Conservation (phyloP, 139 green algal genomes). For the Ettlia oleoabundans region DNA sequence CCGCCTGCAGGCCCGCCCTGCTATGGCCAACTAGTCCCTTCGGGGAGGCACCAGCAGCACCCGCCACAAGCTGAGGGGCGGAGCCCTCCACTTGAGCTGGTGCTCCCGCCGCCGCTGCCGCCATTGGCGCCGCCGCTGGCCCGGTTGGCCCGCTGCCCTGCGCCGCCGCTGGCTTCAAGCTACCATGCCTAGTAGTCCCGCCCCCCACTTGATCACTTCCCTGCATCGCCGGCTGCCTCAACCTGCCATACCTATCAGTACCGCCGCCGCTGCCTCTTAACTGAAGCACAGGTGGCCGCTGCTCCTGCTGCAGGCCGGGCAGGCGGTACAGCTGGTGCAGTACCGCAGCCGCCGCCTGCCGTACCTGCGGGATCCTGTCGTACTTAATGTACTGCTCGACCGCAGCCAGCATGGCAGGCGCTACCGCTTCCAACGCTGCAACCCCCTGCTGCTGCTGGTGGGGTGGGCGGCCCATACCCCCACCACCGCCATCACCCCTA, state of each 20-base stretch:
- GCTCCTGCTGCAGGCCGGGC: slow-evolving; percentile 3
- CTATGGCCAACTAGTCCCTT: no score
- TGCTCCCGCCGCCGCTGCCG: not conserved
- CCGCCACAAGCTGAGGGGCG: not conserved
- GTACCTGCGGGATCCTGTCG: slow-evolving; percentile 28
- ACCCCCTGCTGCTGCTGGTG: slow-evolving; percentile 23
- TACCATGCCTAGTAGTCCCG: no score
- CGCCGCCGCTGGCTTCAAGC: no score
- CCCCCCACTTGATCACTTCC: no score
- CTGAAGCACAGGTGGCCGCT: not conserved
- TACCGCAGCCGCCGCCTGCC: not conserved
- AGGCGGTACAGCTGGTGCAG: slow-evolving; percentile 10
- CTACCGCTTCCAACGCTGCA: not conserved
- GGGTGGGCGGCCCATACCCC: no score
- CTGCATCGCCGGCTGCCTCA: no score
- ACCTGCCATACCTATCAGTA: no score
- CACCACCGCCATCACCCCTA: not conserved
- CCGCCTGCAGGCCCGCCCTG: not conserved
- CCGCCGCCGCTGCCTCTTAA: not conserved
- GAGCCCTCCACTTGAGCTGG: not conserved
- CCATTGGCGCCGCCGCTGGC: not conserved
- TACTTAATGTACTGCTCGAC: slow-evolving; percentile 25
- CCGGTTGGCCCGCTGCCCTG: not conserved
- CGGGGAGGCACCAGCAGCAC: not conserved
- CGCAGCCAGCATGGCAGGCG: not conserved